Evolutionary conservation across 495 filamentous ascomycete species (phyloP).

Genomic region (Penicillium pulvis): DNA sequence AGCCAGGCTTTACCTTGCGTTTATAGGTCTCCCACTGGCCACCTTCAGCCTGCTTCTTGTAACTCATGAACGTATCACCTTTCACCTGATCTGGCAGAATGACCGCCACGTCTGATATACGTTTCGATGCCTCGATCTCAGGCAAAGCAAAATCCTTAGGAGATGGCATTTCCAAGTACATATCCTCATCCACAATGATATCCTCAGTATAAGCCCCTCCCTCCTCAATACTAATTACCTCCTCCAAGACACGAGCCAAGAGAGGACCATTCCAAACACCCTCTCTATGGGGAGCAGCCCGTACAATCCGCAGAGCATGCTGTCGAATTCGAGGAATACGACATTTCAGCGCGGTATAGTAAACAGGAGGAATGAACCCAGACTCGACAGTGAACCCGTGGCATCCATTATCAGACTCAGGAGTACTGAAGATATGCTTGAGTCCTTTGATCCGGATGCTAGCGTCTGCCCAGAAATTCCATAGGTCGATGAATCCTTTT

Average conservation of each 20-base stretch:
- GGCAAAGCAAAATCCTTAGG: slow-evolving; percentile 10
- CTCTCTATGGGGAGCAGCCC: slow-evolving; percentile 46
- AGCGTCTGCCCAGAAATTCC: slow-evolving; percentile 18
- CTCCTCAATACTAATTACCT: slow-evolving; percentile 23
- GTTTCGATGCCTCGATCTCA: background rate
- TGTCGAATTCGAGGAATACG: slow-evolving; percentile 48
- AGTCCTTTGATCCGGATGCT: slow-evolving; percentile 1
- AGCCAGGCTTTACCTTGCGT: slow-evolving; percentile 4
- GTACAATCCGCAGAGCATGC: slow-evolving; percentile 46
- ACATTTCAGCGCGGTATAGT: slow-evolving; percentile 57
- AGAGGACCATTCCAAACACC: slow-evolving; percentile 48
- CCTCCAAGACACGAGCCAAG: slow-evolving; percentile 19
- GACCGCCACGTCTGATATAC: slow-evolving; percentile 20
- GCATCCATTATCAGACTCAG: slow-evolving; percentile 3
- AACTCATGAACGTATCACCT: slow-evolving; percentile 17
- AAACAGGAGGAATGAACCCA: slow-evolving; percentile 54
- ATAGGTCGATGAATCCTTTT: slow-evolving; percentile 30
- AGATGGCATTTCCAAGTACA: background rate
- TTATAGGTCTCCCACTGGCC: slow-evolving; percentile 10
- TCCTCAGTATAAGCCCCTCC: slow-evolving; percentile 17
- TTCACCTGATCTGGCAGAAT: slow-evolving; percentile 14
- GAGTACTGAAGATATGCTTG: background rate
- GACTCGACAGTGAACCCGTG: slow-evolving; percentile 46
- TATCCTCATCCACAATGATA: slow-evolving; percentile 6
- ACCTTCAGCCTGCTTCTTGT: slow-evolving; percentile 7